Evolutionary conservation across 2,329 filamentous ascomycete genomes (phyloP).

Genomic region (Taxawa tesnikishii): DNA sequence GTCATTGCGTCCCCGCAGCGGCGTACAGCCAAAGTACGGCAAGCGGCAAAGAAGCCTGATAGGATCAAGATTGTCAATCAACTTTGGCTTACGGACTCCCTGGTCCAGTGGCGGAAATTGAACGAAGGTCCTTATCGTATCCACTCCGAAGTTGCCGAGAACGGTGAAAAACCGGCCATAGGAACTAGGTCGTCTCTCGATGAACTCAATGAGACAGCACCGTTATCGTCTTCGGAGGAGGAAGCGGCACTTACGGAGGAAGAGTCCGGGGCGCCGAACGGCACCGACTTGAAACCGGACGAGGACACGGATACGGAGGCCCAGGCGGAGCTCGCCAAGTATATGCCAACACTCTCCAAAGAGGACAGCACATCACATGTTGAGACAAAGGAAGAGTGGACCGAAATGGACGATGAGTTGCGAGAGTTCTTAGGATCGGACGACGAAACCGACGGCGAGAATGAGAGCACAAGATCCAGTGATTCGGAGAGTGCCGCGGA

Average conservation of each 20-base stretch:
- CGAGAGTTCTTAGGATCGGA: slow-evolving; percentile 57
- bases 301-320: slow-evolving; percentile 11
- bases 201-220: slow-evolving; percentile 19
- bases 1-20: slow-evolving; percentile 58
- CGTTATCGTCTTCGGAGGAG: slow-evolving; percentile 33
- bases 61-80: slow-evolving; percentile 80
- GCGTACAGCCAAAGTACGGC: slow-evolving; percentile 81
- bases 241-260: slow-evolving; percentile 28
- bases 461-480: slow-evolving; percentile 21
- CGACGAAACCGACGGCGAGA: slow-evolving; percentile 36
- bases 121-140: slow-evolving; percentile 72
- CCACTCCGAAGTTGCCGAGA: slow-evolving; percentile 58
- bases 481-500: slow-evolving; percentile 9
- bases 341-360: slow-evolving; percentile 31
- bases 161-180: slow-evolving; percentile 10
- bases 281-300: slow-evolving; percentile 11
- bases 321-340: slow-evolving; percentile 27
- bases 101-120: slow-evolving; percentile 70
- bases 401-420: slow-evolving; percentile 54
- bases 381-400: slow-evolving; percentile 25
- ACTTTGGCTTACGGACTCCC: slow-evolving; percentile 76
- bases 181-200: slow-evolving; percentile 16
- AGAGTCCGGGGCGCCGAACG: slow-evolving; percentile 17
- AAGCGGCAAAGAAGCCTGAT: slow-evolving; percentile 64
- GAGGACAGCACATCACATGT: slow-evolving; percentile 17